phyloP scores from a whole-genome alignment of 108 stramenopile genomes.

The Cyclostephanos tholiformis region DNA sequence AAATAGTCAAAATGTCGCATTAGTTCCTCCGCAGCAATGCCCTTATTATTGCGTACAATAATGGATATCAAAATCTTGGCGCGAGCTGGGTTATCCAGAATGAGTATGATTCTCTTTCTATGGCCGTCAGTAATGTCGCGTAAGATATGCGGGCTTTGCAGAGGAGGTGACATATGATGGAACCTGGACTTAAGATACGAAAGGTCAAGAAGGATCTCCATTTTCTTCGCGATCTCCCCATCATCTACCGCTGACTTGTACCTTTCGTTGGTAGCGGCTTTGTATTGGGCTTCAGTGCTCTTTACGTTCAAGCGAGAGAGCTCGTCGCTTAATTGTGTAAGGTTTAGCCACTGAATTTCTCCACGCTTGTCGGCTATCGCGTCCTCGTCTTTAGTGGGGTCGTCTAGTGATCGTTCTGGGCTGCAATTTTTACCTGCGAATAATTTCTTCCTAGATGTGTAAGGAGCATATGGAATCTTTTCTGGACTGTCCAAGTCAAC shows the following conservation, averaged over 20 bases:
- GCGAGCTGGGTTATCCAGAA: constrained; percentile 4
- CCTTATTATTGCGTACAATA: constrained; percentile 11
- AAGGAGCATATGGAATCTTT: neutral
- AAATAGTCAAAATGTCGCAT: constrained; percentile 8
- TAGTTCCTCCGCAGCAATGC: constrained; percentile 3
- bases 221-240: neutral
- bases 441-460: neutral
- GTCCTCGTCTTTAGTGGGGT: neutral
- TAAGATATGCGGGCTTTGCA: too few species aligned
- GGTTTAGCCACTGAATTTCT: neutral
- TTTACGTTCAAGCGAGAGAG: constrained; percentile 1
- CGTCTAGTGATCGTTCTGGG: neutral
- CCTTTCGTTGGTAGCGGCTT: neutral
- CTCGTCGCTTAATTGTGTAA: neutral
- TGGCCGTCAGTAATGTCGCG: neutral
- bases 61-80: constrained; percentile 1
- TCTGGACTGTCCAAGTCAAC: neutral
- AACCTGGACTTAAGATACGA: neutral
- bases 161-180: too few species aligned
- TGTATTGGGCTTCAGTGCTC: neutral
- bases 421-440: neutral
- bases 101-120: constrained; percentile 1
- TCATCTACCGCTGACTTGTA: neutral
- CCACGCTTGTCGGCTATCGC: neutral
- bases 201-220: constrained; percentile 9